phyloP scores from a whole-genome alignment of 768 basidiomycete species.

The Daedaleopsis sinensis region DNA sequence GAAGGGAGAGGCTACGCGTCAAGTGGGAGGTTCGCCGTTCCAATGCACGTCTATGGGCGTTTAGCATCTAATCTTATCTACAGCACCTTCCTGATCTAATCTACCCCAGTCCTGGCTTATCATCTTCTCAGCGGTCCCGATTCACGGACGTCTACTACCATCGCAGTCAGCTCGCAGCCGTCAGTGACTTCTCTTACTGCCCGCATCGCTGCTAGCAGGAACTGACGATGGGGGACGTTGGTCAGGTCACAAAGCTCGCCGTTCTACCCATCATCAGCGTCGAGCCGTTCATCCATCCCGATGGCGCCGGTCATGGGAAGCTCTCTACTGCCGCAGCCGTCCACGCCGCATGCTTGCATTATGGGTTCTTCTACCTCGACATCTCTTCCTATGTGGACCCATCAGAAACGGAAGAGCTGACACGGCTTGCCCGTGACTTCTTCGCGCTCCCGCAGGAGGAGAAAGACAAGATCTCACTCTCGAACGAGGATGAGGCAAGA shows the following conservation, averaged over 20 bases:
- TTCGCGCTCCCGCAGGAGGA: slow-evolving; percentile 62
- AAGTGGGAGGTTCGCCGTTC: slow-evolving; percentile 13
- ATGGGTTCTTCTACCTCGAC: slow-evolving; percentile 90
- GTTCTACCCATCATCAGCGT: slow-evolving; percentile 75
- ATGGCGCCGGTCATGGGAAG: slow-evolving; percentile 43
- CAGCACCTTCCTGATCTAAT: background rate
- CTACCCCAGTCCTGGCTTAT: too few species aligned
- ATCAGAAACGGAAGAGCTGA: slow-evolving; percentile 65
- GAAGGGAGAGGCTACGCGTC: slow-evolving; percentile 15
- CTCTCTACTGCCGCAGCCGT: slow-evolving; percentile 53
- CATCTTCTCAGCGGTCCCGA: too few species aligned
- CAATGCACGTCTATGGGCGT: slow-evolving; percentile 11
- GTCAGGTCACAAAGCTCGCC: slow-evolving; percentile 20
- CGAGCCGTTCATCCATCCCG: slow-evolving; percentile 56
- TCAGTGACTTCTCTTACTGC: too few species aligned
- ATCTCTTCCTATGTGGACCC: slow-evolving; percentile 59
- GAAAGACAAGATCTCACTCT: slow-evolving; percentile 70
- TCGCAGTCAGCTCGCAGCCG: too few species aligned
- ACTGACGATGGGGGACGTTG: background rate
- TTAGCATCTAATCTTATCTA: slow-evolving; percentile 18
- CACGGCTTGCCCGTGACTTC: slow-evolving; percentile 68
- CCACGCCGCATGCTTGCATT: slow-evolving; percentile 74
- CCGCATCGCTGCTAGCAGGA: background rate
- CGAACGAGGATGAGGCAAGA: slow-evolving; percentile 71
- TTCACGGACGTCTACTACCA: too few species aligned